phyloP scores from a whole-genome alignment of 2,329 filamentous ascomycete species.

The Cadophora sp. region DNA sequence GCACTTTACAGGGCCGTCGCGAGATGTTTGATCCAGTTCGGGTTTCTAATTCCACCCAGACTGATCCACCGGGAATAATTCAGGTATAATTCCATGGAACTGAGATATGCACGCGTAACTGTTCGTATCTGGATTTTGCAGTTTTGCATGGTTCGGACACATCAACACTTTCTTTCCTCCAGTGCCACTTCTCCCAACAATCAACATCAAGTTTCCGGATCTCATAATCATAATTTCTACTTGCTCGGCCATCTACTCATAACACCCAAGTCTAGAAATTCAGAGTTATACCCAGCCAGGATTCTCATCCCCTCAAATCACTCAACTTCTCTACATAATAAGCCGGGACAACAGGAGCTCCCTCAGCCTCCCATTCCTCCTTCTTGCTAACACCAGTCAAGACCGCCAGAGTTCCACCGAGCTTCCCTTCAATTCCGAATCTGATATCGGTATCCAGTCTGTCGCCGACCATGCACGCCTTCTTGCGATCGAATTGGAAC shows the following conservation, averaged over 20 bases:
- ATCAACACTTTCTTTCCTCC: neutral
- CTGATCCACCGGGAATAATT: conserved; percentile 11
- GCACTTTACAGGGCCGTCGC: conserved; percentile 17
- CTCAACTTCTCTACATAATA: conserved; percentile 87
- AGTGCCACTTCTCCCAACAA: neutral
- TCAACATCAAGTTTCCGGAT: neutral
- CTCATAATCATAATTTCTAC: neutral
- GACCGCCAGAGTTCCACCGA: conserved; percentile 91
- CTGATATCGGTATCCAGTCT: conserved; percentile 93
- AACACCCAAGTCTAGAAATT: neutral
- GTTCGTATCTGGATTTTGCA: neutral
- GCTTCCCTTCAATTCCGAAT: conserved; percentile 88
- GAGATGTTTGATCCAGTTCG: neutral
- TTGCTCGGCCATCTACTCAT: neutral
- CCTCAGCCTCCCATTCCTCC: conserved; percentile 78
- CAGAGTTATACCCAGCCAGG: neutral
- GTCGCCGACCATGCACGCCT: conserved; percentile 96
- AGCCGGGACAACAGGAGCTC: conserved; percentile 72
- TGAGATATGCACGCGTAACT: conserved; percentile 13
- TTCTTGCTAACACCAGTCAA: conserved; percentile 89
- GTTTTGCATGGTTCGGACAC: neutral
- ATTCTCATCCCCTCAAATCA: conserved; percentile 64
- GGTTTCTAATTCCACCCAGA: conserved; percentile 14
- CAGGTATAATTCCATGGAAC: neutral
- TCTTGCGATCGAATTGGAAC: conserved; percentile 83